Evolutionary conservation across 352 stramenopile species (phyloP), one percentile per base, ranked within the genome.

Genomic region (Globisporangium sylvaticum): DNA sequence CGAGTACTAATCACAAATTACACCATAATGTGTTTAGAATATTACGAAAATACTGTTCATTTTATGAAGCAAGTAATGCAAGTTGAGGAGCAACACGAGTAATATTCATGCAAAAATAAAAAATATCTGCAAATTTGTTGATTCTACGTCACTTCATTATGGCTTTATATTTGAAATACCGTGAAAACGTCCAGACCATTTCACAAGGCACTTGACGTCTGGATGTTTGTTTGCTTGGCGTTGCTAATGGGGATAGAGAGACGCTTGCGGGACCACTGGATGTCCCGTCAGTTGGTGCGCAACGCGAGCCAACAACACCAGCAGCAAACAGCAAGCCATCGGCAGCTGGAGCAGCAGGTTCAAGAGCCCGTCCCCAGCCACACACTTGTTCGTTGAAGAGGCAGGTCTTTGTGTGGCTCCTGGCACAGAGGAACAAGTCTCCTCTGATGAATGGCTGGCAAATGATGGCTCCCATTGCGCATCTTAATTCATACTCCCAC

Each of bases 191-290:
- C 39, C 39, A 46, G 39, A 46, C 39, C 39, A 46, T 46, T 46
- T 46, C 15, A n/a, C 42, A 50, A 22, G 42, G 22, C 54, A 14
- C 27, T 58, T 58, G 27, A 39, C 18, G 15, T n/a, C 25, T 24
- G 53, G 32, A 50, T 3, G 39, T n/a, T n/a, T 6, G 37, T 15
- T 44, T 44, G 37, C 12, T 37, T 4, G 9, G 18, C 20, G 42
- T 50, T 50, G 53, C 53, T 58, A 58, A 58, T 32, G 25, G 25
- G 6, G 8, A 58, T 39, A 58, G 53, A 58, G 53, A 39, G 52
- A 34, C 52, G 50, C 25, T 34, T 31, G 31, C 22, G 27, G 29
- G 53, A 12, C 27, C 18, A 42, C 32, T 14, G 10, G 53, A 58
- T 50, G 5, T 50, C 18, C 42, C 15, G 42, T 50, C 42, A 58